Percentiles rank a stretch among this genome's conserved stretches.
These are phyloP conservation scores for Astragalus glycyphyllos DNA, from an alignment of 306 rosid genomes.

Conservation along the genomic window DNA sequence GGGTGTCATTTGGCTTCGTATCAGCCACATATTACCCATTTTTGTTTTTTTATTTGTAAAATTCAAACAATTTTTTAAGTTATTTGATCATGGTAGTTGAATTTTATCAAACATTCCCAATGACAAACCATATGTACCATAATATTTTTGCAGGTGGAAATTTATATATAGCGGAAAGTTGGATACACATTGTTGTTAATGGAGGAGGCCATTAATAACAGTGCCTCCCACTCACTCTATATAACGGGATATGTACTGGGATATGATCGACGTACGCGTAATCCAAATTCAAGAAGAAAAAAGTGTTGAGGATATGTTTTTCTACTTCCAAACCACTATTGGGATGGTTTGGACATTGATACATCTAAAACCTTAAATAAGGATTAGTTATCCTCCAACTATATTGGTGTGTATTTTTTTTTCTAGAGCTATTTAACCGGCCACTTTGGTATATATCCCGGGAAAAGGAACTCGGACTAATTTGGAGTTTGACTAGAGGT, in stretches of 20 bases:
- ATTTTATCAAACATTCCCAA: not conserved
- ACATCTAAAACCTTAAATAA: no score
- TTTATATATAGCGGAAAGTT: conserved; percentile 3
- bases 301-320: conserved; percentile 15
- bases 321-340: conserved; percentile 27
- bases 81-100: not conserved
- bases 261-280: conserved; percentile 14
- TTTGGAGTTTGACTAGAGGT: no score
- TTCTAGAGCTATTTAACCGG: no score
- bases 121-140: no score
- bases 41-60: not conserved
- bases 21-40: not conserved
- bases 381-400: no score
- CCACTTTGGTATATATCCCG: no score
- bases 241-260: conserved; percentile 35
- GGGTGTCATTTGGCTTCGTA: conserved; percentile 18
- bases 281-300: conserved; percentile 15
- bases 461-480: no score
- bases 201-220: conserved; percentile 40
- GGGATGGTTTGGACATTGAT: no score
- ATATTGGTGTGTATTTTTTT: no score
- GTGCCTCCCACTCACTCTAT: conserved; percentile 26
- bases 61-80: not conserved
- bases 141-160: conserved; percentile 28
- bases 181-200: conserved; percentile 33